A percentile compares a stretch with the other conserved stretches of the same genome.
These are phyloP conservation scores for Penicillium silybi DNA, from an alignment of 495 filamentous ascomycete genomes.

Conservation along the genomic window DNA sequence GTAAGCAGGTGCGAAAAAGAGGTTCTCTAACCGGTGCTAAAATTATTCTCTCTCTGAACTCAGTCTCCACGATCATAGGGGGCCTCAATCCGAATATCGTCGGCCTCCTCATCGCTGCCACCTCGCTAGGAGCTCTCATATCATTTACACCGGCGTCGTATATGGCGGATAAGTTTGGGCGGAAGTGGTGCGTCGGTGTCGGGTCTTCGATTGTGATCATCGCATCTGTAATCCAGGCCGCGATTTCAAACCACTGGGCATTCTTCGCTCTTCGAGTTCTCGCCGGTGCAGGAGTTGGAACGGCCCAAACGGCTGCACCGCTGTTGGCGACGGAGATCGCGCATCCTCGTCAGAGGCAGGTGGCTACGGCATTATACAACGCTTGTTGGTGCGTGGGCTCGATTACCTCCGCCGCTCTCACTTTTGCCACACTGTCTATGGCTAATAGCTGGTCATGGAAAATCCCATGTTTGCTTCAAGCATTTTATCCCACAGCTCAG, in stretches of 20 bases:
- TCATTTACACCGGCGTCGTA: conserved; percentile 24
- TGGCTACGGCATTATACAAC: conserved; percentile 25
- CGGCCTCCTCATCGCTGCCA: conserved; percentile 25
- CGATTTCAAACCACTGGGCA: conserved; percentile 16
- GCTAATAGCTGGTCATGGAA: conserved; percentile 20
- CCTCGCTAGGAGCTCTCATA: conserved; percentile 19
- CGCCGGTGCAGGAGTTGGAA: conserved; percentile 17
- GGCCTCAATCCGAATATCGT: conserved; percentile 20
- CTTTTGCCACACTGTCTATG: conserved; percentile 18
- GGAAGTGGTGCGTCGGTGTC: conserved; percentile 16
- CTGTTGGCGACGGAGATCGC: conserved; percentile 23
- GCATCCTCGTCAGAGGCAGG: conserved; percentile 23
- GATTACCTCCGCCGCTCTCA: conserved; percentile 15
- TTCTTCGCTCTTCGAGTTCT: conserved; percentile 21
- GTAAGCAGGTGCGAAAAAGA: conserved; percentile 5
- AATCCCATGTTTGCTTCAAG: conserved; percentile 20
- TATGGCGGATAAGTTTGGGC: conserved; percentile 17
- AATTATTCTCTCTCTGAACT: neutral
- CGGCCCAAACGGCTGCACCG: conserved; percentile 22
- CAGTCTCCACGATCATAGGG: conserved; percentile 16
- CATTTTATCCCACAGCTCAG: conserved; percentile 14
- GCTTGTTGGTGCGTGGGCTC: conserved; percentile 19
- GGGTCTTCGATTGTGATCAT: conserved; percentile 15
- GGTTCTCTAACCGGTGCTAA: neutral
- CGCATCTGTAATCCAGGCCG: conserved; percentile 11